Evolutionary conservation across 2,329 filamentous ascomycete species (phyloP).

Genomic region (Aspergillaceae sp.): DNA sequence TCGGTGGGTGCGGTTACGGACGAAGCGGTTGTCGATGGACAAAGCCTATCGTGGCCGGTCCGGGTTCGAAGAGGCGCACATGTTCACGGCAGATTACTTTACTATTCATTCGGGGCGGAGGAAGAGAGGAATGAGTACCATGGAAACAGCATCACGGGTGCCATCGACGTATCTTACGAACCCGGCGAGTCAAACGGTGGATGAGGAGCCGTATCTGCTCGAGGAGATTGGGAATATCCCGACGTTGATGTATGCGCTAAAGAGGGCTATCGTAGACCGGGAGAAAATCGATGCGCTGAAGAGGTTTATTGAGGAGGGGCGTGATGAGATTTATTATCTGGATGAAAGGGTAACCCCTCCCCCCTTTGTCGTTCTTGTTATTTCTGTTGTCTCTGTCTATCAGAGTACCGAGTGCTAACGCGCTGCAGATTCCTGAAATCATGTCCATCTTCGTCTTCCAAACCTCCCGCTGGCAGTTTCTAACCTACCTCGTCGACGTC

Average conservation of each 20-base stretch:
- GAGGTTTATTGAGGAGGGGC: conserved; percentile 69
- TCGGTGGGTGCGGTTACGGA: conserved; percentile 75
- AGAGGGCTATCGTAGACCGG: conserved; percentile 67
- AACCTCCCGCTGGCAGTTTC: conserved; percentile 67
- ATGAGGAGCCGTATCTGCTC: conserved; percentile 32
- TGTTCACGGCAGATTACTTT: conserved; percentile 72
- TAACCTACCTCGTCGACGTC: conserved; percentile 59
- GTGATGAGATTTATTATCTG: conserved; percentile 67
- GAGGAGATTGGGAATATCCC: conserved; percentile 58
- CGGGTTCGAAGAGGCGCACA: conserved; percentile 44
- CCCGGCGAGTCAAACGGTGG: conserved; percentile 32
- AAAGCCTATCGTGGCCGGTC: conserved; percentile 23
- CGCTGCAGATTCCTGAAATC: conserved; percentile 62
- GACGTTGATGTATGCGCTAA: conserved; percentile 60
- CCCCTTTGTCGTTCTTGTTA: not conserved
- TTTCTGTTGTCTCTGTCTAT: not conserved
- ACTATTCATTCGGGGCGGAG: conserved; percentile 55
- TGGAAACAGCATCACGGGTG: conserved; percentile 17
- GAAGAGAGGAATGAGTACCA: conserved; percentile 35
- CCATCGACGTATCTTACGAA: conserved; percentile 19
- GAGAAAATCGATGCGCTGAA: conserved; percentile 81
- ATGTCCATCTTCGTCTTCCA: conserved; percentile 87
- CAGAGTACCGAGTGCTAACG: not conserved
- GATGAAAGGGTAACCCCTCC: conserved; percentile 45
- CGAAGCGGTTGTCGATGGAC: conserved; percentile 47